These are phyloP conservation scores for Colletotrichum eleusines DNA, from an alignment of 2,329 filamentous ascomycete species.

Conservation along the genomic window DNA sequence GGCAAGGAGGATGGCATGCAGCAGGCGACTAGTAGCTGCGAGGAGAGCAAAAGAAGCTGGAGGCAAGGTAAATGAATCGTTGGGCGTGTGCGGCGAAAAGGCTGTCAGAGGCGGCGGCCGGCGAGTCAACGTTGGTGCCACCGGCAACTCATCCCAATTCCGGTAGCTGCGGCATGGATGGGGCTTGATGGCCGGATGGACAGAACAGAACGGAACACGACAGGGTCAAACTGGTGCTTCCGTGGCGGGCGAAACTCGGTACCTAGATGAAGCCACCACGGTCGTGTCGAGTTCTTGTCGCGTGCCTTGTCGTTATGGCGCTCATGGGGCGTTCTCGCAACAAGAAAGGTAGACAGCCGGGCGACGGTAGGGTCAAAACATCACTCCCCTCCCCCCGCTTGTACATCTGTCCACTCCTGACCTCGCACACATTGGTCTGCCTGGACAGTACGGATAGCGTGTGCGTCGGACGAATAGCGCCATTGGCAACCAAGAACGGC, in stretches of 20 bases:
- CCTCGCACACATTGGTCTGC: conserved; percentile 4
- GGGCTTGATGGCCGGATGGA: not conserved
- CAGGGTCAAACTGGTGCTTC: conserved; percentile 27
- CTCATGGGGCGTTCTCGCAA: conserved; percentile 16
- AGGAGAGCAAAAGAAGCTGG: not conserved
- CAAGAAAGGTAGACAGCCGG: conserved; percentile 10
- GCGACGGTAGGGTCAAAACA: conserved; percentile 14
- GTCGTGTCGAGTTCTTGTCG: not conserved
- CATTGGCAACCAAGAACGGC: conserved; percentile 22
- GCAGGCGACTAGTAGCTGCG: conserved; percentile 19
- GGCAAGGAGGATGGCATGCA: conserved; percentile 9
- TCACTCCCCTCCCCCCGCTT: not conserved
- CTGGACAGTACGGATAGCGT: not conserved
- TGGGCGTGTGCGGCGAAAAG: conserved; percentile 3
- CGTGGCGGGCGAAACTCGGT: conserved; percentile 20
- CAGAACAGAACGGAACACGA: conserved; percentile 7
- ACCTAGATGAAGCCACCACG: conserved; percentile 3
- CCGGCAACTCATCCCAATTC: conserved; percentile 22
- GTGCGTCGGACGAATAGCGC: conserved; percentile 17
- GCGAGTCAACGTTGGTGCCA: conserved; percentile 31
- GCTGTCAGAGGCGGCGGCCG: conserved; percentile 26
- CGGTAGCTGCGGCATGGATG: conserved; percentile 33
- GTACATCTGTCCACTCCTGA: conserved; percentile 16
- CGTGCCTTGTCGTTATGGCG: conserved; percentile 21
- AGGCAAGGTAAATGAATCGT: conserved; percentile 9